A percentile compares a stretch with the other conserved stretches of the same genome.
Evolutionary conservation across 768 basidiomycete genomes (phyloP).

Genomic region (Termitomyces sp.): DNA sequence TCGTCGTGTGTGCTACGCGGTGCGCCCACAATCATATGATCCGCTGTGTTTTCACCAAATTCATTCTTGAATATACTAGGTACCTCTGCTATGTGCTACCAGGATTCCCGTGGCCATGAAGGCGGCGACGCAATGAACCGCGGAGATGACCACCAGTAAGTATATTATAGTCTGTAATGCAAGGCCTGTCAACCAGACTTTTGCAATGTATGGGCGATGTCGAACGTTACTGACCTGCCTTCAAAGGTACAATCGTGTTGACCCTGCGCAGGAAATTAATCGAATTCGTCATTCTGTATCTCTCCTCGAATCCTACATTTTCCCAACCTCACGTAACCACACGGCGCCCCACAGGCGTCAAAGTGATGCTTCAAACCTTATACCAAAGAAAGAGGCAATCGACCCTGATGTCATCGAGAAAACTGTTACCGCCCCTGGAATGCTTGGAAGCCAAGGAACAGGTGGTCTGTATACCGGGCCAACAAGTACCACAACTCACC

Average conservation of each 20-base stretch:
- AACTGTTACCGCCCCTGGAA: conserved; percentile 51
- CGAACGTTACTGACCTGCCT: conserved; percentile 8
- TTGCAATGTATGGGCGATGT: conserved; percentile 9
- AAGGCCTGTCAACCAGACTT: conserved; percentile 5
- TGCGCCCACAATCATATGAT: conserved; percentile 29
- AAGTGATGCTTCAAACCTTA: conserved; percentile 33
- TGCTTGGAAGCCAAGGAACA: conserved; percentile 61
- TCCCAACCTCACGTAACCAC: conserved; percentile 39
- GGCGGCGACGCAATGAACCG: conserved; percentile 45
- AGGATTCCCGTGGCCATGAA: conserved; percentile 67
- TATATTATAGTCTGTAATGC: conserved; percentile 14
- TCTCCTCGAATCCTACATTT: conserved; percentile 61
- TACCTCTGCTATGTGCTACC: conserved; percentile 78
- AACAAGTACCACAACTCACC: conserved; percentile 69
- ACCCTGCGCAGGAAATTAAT: conserved; percentile 65
- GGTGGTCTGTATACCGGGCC: conserved; percentile 79
- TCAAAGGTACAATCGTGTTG: conserved; percentile 43
- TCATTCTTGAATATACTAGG: conserved; percentile 38
- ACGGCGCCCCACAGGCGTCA: conserved; percentile 29
- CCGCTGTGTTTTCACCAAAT: background rate
- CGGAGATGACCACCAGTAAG: conserved; percentile 60
- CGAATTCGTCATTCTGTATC: conserved; percentile 65
- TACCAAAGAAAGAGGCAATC: conserved; percentile 52
- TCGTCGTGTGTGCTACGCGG: conserved; percentile 85
- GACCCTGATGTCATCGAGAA: conserved; percentile 46